Conservation (phyloP, 2,329 filamentous ascomycete species). For the Colletotrichum ledebouriae region DNA sequence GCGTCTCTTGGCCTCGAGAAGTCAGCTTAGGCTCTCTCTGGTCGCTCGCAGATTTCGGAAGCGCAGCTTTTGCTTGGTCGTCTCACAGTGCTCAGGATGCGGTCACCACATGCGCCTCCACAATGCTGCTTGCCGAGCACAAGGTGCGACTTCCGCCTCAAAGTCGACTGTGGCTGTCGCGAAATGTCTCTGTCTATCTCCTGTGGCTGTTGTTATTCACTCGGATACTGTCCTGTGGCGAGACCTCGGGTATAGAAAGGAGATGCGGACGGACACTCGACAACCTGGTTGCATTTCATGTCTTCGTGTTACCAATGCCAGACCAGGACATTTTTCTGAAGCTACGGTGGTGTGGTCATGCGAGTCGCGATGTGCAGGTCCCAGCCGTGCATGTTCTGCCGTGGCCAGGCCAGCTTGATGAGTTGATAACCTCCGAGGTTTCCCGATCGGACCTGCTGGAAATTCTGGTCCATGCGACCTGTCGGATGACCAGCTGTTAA, state of each 20-base stretch:
- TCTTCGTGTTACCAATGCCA: conserved; percentile 13
- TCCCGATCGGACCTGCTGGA: conserved; percentile 16
- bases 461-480: not conserved
- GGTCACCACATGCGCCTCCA: conserved; percentile 11
- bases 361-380: conserved; percentile 1
- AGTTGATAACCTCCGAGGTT: conserved; percentile 16
- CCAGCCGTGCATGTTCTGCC: conserved; percentile 17
- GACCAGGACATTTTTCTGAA: conserved; percentile 14
- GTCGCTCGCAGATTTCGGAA: conserved; percentile 3
- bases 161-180: conserved; percentile 25
- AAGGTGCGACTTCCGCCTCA: not conserved
- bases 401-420: conserved; percentile 6
- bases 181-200: conserved; percentile 28
- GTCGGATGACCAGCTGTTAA: not conserved
- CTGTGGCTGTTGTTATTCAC: not conserved
- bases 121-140: not conserved
- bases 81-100: conserved; percentile 4
- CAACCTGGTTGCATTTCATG: not conserved
- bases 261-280: not conserved
- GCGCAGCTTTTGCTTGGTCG: not conserved
- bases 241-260: not conserved
- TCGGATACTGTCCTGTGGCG: not conserved
- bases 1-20: not conserved
- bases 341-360: conserved; percentile 2
- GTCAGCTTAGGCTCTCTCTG: conserved; percentile 4